A percentile compares a stretch with the other conserved stretches of the same genome.
phyloP scores from a whole-genome alignment of 208 protist species.

The Trypanosoma congolense region DNA sequence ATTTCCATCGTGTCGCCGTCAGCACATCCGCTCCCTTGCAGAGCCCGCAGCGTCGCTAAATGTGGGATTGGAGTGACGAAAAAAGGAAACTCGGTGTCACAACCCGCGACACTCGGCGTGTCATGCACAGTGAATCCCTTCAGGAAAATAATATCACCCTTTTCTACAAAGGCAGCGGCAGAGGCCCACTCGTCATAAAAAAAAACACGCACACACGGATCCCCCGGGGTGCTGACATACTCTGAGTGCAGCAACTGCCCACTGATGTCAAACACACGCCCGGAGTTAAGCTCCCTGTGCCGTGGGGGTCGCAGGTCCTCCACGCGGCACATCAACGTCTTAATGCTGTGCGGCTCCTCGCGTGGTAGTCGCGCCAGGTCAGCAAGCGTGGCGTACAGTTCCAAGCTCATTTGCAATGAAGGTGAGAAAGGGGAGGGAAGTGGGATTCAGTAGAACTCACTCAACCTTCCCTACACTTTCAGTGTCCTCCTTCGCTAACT shows the following conservation, averaged over 20 bases:
- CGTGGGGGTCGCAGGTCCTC: constrained; percentile 34
- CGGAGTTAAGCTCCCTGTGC: constrained; percentile 45
- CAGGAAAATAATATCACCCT: constrained; percentile 53
- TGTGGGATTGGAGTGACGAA: constrained; percentile 38
- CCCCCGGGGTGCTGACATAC: constrained; percentile 6
- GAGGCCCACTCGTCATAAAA: constrained; percentile 71
- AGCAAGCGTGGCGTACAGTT: constrained; percentile 40
- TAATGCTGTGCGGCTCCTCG: constrained; percentile 18
- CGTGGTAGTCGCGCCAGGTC: constrained; percentile 28
- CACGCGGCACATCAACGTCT: constrained; percentile 46
- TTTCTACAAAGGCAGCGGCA: constrained; percentile 56
- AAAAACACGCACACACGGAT: constrained; percentile 34
- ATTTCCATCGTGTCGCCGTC: constrained; percentile 58
- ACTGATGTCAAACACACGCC: constrained; percentile 48
- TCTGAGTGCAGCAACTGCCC: constrained; percentile 24
- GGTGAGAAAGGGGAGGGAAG: background rate
- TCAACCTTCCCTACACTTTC: too few species aligned
- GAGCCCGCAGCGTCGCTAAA: constrained; percentile 30
- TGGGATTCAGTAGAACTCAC: background rate
- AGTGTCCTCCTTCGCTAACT: too few species aligned
- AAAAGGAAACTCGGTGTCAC: constrained; percentile 18
- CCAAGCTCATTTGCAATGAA: constrained; percentile 28
- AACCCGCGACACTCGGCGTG: constrained; percentile 21
- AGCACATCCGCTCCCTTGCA: constrained; percentile 43
- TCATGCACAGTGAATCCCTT: constrained; percentile 33